phyloP scores from a whole-genome alignment of 2,329 filamentous ascomycete species.

The Cladosporium colombiae region DNA sequence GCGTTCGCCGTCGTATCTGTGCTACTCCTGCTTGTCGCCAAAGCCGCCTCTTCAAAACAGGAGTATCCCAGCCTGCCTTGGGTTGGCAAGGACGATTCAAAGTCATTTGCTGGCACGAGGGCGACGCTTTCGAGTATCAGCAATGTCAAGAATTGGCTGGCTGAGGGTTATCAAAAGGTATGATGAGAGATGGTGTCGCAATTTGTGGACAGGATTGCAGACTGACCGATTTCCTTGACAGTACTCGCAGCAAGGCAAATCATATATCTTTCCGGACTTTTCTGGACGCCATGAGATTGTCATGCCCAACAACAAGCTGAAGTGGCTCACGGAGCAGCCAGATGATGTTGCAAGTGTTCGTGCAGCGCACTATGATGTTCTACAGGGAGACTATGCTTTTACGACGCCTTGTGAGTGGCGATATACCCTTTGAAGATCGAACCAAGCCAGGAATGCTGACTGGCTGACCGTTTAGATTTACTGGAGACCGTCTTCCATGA shows the following conservation, averaged over 20 bases:
- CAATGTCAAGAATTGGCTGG: slow-evolving; percentile 23
- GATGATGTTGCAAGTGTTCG: slow-evolving; percentile 42
- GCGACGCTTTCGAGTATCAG: slow-evolving; percentile 23
- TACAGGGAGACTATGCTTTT: slow-evolving; percentile 45
- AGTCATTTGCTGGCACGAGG: slow-evolving; percentile 21
- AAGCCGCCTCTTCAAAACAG: neutral
- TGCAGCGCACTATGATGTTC: slow-evolving; percentile 41
- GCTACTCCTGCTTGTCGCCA: neutral
- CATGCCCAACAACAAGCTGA: slow-evolving; percentile 26
- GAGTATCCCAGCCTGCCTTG: slow-evolving; percentile 24
- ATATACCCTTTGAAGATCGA: neutral
- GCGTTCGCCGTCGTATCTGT: slow-evolving; percentile 7
- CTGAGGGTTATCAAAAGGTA: slow-evolving; percentile 28
- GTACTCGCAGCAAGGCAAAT: slow-evolving; percentile 26
- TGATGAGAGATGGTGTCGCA: neutral
- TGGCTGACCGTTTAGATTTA: slow-evolving; percentile 30
- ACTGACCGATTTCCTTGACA: neutral
- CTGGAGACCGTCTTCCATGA: slow-evolving; percentile 44
- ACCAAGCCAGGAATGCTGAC: neutral
- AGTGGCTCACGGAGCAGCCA: slow-evolving; percentile 47
- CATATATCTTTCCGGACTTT: slow-evolving; percentile 29
- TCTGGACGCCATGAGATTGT: slow-evolving; percentile 26
- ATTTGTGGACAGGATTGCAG: no score
- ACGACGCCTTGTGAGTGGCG: slow-evolving; percentile 24
- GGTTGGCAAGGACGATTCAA: slow-evolving; percentile 24